Evolutionary conservation across 1,139 yeast species (phyloP), one percentile per base, ranked within the genome.

Genomic region (Suhomyces guaymorum): DNA sequence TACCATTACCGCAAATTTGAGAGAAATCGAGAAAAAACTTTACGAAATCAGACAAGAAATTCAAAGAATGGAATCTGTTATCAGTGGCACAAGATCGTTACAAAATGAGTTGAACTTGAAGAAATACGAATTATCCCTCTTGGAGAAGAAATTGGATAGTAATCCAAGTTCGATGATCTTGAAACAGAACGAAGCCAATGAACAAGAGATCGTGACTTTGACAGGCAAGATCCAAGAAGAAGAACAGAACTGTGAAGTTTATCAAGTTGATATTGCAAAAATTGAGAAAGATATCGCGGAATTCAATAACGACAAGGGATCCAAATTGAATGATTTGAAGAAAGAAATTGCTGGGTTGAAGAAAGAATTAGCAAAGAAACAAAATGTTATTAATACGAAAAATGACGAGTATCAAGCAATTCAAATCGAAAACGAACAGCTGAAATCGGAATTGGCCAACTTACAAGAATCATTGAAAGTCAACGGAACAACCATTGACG

Each of bases 281-380:
- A 80, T 87, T 37, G 88, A 85, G 52, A 73, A 67, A 21, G 98
- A 94, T 56, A 86, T 89, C 68, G 68, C 71, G 34, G 98, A 94
- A 48, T 90, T 90, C 57, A 78, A 77, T 42, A 70, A 66, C 37
- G 86, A 94, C 56, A 90, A 89, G 48, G 88, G 90, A 1, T 75
- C 82, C 1, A 94, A 92, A 56, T 69, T 94, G 39, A 77, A 78
- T 36, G 78, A 84, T 46, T 64, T 94, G 37, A 78, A 80, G 49
- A 49, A 57, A 16, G 90, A 85, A 45, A 67, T 84, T 9, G 52
- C 55, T 2, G 30, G 43, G 5, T 54, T 82, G 30, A 61, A 70
- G 13, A 45, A 52, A 10, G 53, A 59, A 18, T 59, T 82, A 1
- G 46, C 47, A 2, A 44, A 61, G 2, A 66, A 75, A 35, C 80